Percentiles rank a stretch among this genome's conserved stretches.
phyloP scores from a whole-genome alignment of 2,329 filamentous ascomycete species.

The Paraphoma chrysanthemicola region DNA sequence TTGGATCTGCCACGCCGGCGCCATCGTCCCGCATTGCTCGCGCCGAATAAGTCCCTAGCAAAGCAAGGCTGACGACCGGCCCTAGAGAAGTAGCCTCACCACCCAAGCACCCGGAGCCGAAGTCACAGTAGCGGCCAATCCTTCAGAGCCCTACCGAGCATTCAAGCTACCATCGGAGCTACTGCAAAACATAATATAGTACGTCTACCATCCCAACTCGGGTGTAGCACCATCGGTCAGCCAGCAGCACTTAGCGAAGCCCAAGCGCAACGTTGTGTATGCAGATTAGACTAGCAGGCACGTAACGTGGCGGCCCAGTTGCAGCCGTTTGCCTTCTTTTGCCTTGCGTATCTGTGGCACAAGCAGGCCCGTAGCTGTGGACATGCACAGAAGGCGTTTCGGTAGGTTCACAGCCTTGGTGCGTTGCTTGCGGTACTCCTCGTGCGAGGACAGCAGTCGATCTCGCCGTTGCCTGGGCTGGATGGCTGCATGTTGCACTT shows the following conservation, averaged over 20 bases:
- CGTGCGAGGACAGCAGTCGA: slow-evolving; percentile 6
- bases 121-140: slow-evolving; percentile 7
- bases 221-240: slow-evolving; percentile 30
- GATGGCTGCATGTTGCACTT: slow-evolving; percentile 8
- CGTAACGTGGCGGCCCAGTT: slow-evolving; percentile 10
- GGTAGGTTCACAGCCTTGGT: slow-evolving; percentile 2
- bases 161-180: slow-evolving; percentile 14
- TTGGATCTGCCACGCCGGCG: background rate
- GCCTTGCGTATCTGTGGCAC: background rate
- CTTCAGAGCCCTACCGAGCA: slow-evolving; percentile 1
- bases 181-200: slow-evolving; percentile 29
- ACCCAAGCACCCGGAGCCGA: slow-evolving; percentile 6
- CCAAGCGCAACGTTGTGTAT: slow-evolving; percentile 1
- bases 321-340: background rate
- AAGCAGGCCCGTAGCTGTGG: slow-evolving; percentile 2
- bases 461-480: slow-evolving; percentile 6
- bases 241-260: slow-evolving; percentile 7
- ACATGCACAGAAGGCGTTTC: background rate
- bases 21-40: slow-evolving; percentile 2
- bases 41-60: slow-evolving; percentile 9
- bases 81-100: slow-evolving; percentile 4
- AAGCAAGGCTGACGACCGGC: slow-evolving; percentile 23
- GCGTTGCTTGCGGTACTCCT: slow-evolving; percentile 3
- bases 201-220: slow-evolving; percentile 20
- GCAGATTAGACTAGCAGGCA: slow-evolving; percentile 5